These are phyloP conservation scores for Trichoderma citrinoviride DNA, from an alignment of 2,329 filamentous ascomycete species.

Conservation along the genomic window DNA sequence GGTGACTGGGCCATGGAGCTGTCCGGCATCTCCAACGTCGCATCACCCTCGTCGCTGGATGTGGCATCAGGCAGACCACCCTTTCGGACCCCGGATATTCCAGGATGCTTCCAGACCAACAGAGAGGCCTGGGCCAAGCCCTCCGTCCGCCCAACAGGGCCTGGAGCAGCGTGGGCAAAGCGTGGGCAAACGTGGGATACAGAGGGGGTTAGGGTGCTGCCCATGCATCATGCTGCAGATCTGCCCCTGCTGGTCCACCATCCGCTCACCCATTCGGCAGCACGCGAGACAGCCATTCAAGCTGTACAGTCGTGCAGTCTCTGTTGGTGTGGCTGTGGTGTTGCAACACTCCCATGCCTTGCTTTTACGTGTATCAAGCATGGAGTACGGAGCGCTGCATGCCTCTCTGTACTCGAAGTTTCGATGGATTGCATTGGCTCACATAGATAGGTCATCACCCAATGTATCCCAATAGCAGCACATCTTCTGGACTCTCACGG, in stretches of 20 bases:
- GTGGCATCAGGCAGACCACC: conserved; percentile 9
- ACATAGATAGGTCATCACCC: no score
- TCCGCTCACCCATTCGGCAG: neutral
- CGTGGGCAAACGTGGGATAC: conserved; percentile 20
- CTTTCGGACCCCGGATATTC: conserved; percentile 15
- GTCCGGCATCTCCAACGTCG: neutral
- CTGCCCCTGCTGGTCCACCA: conserved; percentile 18
- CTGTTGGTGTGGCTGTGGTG: neutral
- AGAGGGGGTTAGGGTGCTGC: conserved; percentile 18
- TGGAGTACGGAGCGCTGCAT: no score
- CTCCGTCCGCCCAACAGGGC: conserved; percentile 12
- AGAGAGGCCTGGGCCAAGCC: conserved; percentile 15
- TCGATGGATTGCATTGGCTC: no score
- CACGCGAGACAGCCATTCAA: conserved; percentile 2
- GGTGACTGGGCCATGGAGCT: neutral
- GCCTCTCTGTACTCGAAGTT: no score
- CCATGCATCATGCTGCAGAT: conserved; percentile 22
- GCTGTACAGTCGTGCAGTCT: neutral
- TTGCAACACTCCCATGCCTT: neutral
- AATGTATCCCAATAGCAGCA: no score
- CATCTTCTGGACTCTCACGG: no score
- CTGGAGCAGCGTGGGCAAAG: conserved; percentile 7
- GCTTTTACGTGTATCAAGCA: neutral
- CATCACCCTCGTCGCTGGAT: conserved; percentile 13
- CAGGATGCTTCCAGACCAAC: conserved; percentile 20